phyloP scores from a whole-genome alignment of 1,284 basidiomycete genomes.

The Melampsora medusae region DNA sequence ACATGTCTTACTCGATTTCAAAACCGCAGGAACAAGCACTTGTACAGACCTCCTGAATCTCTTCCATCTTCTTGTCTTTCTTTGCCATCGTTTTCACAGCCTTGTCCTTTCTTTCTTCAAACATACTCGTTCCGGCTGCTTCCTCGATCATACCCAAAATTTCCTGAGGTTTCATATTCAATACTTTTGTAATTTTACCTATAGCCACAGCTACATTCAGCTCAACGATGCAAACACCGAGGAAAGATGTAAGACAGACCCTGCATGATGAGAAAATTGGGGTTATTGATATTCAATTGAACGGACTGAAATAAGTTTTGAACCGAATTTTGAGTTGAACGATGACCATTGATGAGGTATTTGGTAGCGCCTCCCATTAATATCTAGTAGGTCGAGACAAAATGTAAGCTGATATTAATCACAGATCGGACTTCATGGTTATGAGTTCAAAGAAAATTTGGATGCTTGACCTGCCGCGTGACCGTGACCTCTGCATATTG shows the following conservation, averaged over 20 bases:
- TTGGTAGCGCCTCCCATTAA: slow-evolving; percentile 91
- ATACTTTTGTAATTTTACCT: slow-evolving; percentile 65
- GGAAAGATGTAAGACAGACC: slow-evolving; percentile 60
- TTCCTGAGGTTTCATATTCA: slow-evolving; percentile 98
- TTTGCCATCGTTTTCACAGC: slow-evolving; percentile 94
- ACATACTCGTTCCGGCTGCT: slow-evolving; percentile 97
- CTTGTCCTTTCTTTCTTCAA: slow-evolving; percentile 97
- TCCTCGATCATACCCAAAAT: slow-evolving; percentile 99
- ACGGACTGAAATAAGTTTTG: slow-evolving; percentile 95
- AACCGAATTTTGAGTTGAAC: slow-evolving; percentile 79
- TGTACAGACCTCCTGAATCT: slow-evolving; percentile 66
- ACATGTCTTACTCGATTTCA: too few relatives aligned
- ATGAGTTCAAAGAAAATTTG: background rate
- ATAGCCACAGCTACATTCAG: background rate
- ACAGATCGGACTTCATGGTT: background rate
- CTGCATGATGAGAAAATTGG: slow-evolving; percentile 99
- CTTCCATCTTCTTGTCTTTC: slow-evolving; percentile 94
- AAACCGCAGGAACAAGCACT: background rate
- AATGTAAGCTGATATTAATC: background rate
- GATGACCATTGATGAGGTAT: slow-evolving; percentile 95
- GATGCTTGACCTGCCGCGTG: slow-evolving; percentile 74
- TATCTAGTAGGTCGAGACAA: slow-evolving; percentile 62
- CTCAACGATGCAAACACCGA: too few relatives aligned
- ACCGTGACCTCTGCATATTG: slow-evolving; percentile 87
- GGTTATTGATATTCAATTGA: slow-evolving; percentile 99